A percentile compares a stretch with the other conserved stretches of the same genome.
Evolutionary conservation across 108 stramenopile genomes (phyloP).

Genomic region (Discostella pseudostelligera): DNA sequence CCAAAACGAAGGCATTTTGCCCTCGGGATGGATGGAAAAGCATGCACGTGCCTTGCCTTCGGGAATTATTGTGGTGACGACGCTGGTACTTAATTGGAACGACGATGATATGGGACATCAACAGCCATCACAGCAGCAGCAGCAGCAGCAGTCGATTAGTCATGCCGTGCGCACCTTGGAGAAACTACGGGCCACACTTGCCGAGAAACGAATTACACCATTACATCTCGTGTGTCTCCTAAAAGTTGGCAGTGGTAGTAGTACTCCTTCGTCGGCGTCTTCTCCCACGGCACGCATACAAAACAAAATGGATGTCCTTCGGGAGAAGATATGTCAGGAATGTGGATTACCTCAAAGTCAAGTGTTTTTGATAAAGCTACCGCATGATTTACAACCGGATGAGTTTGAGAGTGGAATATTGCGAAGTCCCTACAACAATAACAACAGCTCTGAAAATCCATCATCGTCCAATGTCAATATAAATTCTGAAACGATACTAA

Average conservation of each 20-base stretch:
- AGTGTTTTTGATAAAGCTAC: constrained; percentile 23
- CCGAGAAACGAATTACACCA: constrained; percentile 58
- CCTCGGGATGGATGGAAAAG: constrained; percentile 76
- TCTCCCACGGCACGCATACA: constrained; percentile 1
- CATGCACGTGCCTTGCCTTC: constrained; percentile 71
- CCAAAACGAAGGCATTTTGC: constrained; percentile 68
- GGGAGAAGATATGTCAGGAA: constrained; percentile 21
- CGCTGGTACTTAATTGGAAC: constrained; percentile 19
- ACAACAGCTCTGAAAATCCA: neutral
- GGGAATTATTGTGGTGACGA: constrained; percentile 63
- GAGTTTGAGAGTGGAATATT: constrained; percentile 24
- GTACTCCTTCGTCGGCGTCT: too few species aligned
- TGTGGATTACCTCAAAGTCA: constrained; percentile 28
- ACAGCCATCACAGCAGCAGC: constrained; percentile 2
- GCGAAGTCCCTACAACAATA: constrained; percentile 23
- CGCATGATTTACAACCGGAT: constrained; percentile 34
- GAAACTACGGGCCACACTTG: constrained; percentile 52
- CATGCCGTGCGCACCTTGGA: constrained; percentile 52
- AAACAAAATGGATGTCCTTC: constrained; percentile 1
- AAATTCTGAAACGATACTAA: constrained; percentile 3
- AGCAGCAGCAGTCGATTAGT: constrained; percentile 1
- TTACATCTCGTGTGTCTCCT: constrained; percentile 68
- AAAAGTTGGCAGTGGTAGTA: neutral
- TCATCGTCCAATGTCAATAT: neutral
- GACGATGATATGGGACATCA: constrained; percentile 5